A percentile compares a stretch with the other conserved stretches of the same genome.
These are phyloP conservation scores for Biscogniauxia mediterranea DNA, from an alignment of 2,329 filamentous ascomycete genomes.

Conservation along the genomic window DNA sequence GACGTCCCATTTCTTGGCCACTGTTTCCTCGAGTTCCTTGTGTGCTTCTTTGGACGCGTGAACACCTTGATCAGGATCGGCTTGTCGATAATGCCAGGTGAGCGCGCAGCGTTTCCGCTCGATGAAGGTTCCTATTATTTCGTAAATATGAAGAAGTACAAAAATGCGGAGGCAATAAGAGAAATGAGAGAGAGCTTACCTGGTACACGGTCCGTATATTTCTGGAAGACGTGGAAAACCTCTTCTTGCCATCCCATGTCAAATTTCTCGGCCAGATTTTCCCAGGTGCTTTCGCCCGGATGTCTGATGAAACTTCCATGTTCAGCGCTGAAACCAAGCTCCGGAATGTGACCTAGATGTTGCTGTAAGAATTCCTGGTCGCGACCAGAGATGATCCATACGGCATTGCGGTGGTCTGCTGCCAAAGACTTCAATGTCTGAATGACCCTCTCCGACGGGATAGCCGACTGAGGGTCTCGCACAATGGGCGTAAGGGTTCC, in stretches of 20 bases:
- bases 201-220: constrained; percentile 82
- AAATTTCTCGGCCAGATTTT: constrained; percentile 80
- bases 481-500: constrained; percentile 96
- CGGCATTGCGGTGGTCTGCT: constrained; percentile 75
- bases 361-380: constrained; percentile 89
- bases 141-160: constrained; percentile 7
- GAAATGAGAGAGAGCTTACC: constrained; percentile 49
- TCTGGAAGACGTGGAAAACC: constrained; percentile 79
- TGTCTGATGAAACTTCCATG: constrained; percentile 93
- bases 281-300: constrained; percentile 75
- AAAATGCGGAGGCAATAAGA: not conserved
- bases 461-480: constrained; percentile 81
- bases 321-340: constrained; percentile 92
- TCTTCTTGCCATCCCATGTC: constrained; percentile 93
- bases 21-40: constrained; percentile 73
- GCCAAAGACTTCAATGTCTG: constrained; percentile 77
- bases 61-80: constrained; percentile 79
- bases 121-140: constrained; percentile 71
- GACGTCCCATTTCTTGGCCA: constrained; percentile 79
- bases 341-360: constrained; percentile 86
- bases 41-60: constrained; percentile 81
- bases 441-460: constrained; percentile 81
- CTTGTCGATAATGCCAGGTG: constrained; percentile 95
- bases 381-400: constrained; percentile 98
- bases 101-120: constrained; percentile 92